These are phyloP conservation scores for Ogataea ganodermae DNA, from an alignment of 805 yeast genomes.

Conservation along the genomic window DNA sequence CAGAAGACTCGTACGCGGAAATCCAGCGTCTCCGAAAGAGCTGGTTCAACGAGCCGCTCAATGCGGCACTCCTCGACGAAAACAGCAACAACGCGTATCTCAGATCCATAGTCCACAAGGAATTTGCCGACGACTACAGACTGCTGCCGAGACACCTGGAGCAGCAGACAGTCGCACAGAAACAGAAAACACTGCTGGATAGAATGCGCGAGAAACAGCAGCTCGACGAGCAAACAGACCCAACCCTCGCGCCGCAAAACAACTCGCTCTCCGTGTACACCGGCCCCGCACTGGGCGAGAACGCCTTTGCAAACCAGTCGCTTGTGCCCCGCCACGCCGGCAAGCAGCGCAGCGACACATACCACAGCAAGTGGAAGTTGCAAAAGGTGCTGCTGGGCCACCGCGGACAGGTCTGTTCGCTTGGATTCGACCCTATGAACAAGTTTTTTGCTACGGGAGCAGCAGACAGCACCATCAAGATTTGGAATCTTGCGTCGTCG, in stretches of 20 bases:
- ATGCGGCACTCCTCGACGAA: slow-evolving; percentile 10
- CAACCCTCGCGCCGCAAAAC: neutral
- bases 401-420: slow-evolving; percentile 87
- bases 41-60: slow-evolving; percentile 6
- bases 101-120: slow-evolving; percentile 12
- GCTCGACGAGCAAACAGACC: slow-evolving; percentile 5
- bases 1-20: slow-evolving; percentile 7
- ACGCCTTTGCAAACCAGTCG: slow-evolving; percentile 27
- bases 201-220: slow-evolving; percentile 16
- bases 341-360: slow-evolving; percentile 26
- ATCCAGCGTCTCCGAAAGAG: slow-evolving; percentile 11
- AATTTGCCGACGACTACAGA: slow-evolving; percentile 12
- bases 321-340: slow-evolving; percentile 25
- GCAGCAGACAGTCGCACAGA: slow-evolving; percentile 1
- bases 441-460: slow-evolving; percentile 93
- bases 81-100: slow-evolving; percentile 13
- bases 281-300: slow-evolving; percentile 16
- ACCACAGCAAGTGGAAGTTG: slow-evolving; percentile 73
- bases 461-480: slow-evolving; percentile 81
- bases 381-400: slow-evolving; percentile 83
- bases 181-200: slow-evolving; percentile 22
- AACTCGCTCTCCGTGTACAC: slow-evolving; percentile 19
- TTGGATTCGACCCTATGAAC: slow-evolving; percentile 82
- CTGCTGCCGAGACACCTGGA: slow-evolving; percentile 21
- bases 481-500: slow-evolving; percentile 86